Evolutionary conservation across 2,329 filamentous ascomycete species (phyloP).

Genomic region (Sporothrix sp.): DNA sequence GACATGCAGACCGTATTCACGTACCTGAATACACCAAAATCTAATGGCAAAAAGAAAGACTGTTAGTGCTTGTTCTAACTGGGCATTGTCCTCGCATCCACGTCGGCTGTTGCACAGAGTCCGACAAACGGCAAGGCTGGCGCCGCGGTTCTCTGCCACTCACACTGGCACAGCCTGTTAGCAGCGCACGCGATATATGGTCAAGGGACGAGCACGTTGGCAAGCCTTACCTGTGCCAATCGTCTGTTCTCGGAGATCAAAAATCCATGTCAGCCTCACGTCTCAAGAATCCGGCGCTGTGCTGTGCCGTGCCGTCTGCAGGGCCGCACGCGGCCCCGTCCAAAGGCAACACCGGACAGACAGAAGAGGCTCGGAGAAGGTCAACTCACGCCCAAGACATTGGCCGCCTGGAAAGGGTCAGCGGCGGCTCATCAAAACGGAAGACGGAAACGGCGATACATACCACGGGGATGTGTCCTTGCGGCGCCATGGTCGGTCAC

Average conservation of each 20-base stretch:
- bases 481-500: conserved; percentile 21
- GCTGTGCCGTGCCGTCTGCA: no score
- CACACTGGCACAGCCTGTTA: conserved; percentile 8
- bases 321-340: neutral
- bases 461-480: conserved; percentile 23
- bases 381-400: conserved; percentile 30
- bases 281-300: no score
- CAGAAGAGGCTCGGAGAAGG: neutral
- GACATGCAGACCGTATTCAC: neutral
- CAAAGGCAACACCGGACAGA: neutral
- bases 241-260: conserved; percentile 17
- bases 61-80: conserved; percentile 3
- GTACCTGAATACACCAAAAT: conserved; percentile 33
- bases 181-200: neutral
- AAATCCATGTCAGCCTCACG: neutral
- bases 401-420: conserved; percentile 24
- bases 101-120: neutral
- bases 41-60: conserved; percentile 14
- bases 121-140: neutral
- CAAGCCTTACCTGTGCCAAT: conserved; percentile 24
- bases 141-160: neutral
- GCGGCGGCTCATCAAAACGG: neutral
- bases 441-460: conserved; percentile 3
- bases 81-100: no score
- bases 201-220: neutral